Base-by-base conservation (phyloP, 495 filamentous ascomycete genomes). In the Penicillium lividum region DNA sequence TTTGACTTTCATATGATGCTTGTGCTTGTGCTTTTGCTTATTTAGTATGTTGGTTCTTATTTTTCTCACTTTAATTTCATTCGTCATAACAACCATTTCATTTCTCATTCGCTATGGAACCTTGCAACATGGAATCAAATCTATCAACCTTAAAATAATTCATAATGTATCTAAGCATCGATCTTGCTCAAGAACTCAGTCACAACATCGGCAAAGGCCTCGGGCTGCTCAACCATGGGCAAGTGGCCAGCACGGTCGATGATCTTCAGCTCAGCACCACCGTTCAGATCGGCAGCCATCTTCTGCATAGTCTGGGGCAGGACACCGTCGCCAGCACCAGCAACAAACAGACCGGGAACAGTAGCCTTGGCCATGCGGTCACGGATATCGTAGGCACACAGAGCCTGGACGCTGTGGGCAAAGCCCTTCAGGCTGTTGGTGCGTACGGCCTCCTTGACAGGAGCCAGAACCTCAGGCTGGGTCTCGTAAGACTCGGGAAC, bases 161-260 rank as follows among this genome's bases (percentile, higher is more conserved):
- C 28, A 50, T 50, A 30, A 30, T 10, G 8, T 1, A 38, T 9
- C 31, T 51, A 67, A 42, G 55, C 61, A 61, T 70, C 67, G 47
- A 70, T 64, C 54, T 70, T 66, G 48, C 62, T 25, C 60, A 90
- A 62, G 54, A 85, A 87, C 30, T 63, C 74, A 47, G 76, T 73
- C 6, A 91, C 80, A 36, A 82, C 80, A 44, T 80, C 77, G 59
- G 84, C 84, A 69, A 91, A 89, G 11, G 79, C 82, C 58, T 72
- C 71, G 8, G 88, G 86, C 58, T 87, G 82, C 77, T 94, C 89
- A 36, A 83, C 85, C 90, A 94, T 94, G 4, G 90, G 90, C 72
- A 94, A 69, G 75, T 94, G 90, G 0, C 90, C 90, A 0, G 89
- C 86, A 27, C 75, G 70, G 2, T 86, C 81, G 51, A 93, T 81